These are phyloP conservation scores for Blastomyces parvus DNA, from an alignment of 2,329 filamentous ascomycete genomes.

Conservation along the genomic window DNA sequence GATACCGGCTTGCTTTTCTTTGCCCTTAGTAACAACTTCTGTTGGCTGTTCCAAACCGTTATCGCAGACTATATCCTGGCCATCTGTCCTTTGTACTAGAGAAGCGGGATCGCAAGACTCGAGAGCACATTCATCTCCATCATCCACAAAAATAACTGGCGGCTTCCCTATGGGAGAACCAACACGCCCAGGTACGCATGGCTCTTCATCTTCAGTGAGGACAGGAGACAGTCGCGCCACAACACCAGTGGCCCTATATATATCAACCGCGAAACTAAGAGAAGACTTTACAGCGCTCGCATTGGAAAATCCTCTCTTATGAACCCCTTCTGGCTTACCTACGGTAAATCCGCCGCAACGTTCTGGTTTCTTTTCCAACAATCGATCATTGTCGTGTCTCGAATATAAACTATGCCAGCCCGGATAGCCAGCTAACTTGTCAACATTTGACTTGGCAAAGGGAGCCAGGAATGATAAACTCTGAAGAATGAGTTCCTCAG, in stretches of 20 bases:
- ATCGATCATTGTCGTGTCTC: not conserved
- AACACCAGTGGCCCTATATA: conserved; percentile 1
- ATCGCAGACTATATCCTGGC: not conserved
- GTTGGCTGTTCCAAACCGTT: not conserved
- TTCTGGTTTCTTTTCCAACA: not conserved
- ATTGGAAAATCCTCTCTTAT: not conserved
- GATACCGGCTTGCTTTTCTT: not conserved
- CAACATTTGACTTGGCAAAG: not conserved
- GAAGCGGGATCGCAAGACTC: conserved; percentile 7
- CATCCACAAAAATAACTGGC: not conserved
- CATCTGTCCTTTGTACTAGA: not conserved
- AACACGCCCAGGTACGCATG: not conserved
- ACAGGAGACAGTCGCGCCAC: not conserved
- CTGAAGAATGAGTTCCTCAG: conserved; percentile 2
- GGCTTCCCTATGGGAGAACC: not conserved
- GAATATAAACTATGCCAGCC: not conserved
- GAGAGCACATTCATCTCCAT: conserved; percentile 2
- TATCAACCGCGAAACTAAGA: not conserved
- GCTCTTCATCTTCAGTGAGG: not conserved
- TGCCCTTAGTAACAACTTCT: not conserved
- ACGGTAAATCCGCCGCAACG: not conserved
- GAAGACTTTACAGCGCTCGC: not conserved
- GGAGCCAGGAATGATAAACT: conserved; percentile 1
- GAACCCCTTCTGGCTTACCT: not conserved
- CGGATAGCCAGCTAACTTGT: not conserved